A percentile compares a stretch with the other conserved stretches of the same genome.
These are phyloP conservation scores for Gautieria morchelliformis DNA, from an alignment of 768 basidiomycete genomes.

Conservation along the genomic window DNA sequence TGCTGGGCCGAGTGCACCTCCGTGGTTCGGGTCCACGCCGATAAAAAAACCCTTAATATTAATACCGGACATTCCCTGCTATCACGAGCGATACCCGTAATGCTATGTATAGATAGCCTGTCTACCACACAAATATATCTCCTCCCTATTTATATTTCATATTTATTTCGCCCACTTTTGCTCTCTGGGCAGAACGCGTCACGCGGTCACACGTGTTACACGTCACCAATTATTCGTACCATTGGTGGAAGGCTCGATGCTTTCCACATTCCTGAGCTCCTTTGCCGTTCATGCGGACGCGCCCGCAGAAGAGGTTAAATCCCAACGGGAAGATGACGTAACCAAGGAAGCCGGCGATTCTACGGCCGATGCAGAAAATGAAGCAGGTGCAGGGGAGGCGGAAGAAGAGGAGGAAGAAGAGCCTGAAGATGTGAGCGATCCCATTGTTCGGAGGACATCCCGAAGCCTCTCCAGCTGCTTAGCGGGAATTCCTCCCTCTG, in stretches of 20 bases:
- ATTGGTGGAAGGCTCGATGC: not conserved
- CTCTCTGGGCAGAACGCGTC: too few species aligned
- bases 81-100: too few species aligned
- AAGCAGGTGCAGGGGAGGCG: constrained; percentile 28
- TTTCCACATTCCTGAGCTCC: not conserved
- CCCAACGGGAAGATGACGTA: not conserved
- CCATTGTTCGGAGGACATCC: not conserved
- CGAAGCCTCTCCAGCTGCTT: not conserved
- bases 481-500: not conserved
- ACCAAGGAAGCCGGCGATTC: constrained; percentile 15
- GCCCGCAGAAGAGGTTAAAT: not conserved
- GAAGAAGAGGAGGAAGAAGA: constrained; percentile 32
- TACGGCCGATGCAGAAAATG: constrained; percentile 12
- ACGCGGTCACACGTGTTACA: too few species aligned
- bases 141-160: too few species aligned
- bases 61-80: too few species aligned
- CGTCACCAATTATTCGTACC: not conserved
- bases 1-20: not conserved
- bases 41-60: too few species aligned
- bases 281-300: not conserved
- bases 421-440: constrained; percentile 66
- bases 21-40: too few species aligned
- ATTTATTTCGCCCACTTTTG: too few species aligned
- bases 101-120: too few species aligned
- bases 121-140: too few species aligned